phyloP scores from a whole-genome alignment of 257 asterid genomes.

The Forsythia suspensa region DNA sequence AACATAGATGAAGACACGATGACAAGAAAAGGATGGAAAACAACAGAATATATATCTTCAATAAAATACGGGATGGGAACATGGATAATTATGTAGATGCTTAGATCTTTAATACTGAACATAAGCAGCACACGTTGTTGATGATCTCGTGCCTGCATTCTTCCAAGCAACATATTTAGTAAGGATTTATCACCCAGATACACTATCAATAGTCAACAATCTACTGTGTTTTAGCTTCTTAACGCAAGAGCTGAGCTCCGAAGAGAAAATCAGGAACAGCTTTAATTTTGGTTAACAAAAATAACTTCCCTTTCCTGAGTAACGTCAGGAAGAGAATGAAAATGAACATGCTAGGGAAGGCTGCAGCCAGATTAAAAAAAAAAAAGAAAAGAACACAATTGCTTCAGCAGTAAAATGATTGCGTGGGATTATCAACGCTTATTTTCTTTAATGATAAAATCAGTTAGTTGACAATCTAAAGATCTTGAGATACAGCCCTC shows the following conservation, averaged over 20 bases:
- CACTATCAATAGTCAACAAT: background rate
- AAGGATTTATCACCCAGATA: background rate
- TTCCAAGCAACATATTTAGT: background rate
- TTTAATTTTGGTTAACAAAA: background rate
- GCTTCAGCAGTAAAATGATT: background rate
- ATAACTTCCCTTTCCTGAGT: background rate
- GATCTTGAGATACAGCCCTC: background rate
- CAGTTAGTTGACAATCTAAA: background rate
- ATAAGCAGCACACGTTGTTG: background rate
- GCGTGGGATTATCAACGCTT: background rate
- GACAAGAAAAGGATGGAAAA: background rate
- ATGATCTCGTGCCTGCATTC: slow-evolving; percentile 4
- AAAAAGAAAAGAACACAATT: background rate
- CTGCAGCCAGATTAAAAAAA: slow-evolving; percentile 7
- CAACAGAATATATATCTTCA: background rate
- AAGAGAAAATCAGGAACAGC: background rate
- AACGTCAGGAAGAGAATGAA: background rate
- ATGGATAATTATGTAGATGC: background rate
- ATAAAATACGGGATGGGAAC: background rate
- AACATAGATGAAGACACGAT: background rate
- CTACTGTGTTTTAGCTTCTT: background rate
- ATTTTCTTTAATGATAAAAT: background rate
- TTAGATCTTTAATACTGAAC: background rate
- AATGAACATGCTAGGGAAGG: background rate
- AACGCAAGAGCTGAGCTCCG: background rate